phyloP scores from a whole-genome alignment of 148 eudicot genomes.

The Rhododendron ferrugineum region DNA sequence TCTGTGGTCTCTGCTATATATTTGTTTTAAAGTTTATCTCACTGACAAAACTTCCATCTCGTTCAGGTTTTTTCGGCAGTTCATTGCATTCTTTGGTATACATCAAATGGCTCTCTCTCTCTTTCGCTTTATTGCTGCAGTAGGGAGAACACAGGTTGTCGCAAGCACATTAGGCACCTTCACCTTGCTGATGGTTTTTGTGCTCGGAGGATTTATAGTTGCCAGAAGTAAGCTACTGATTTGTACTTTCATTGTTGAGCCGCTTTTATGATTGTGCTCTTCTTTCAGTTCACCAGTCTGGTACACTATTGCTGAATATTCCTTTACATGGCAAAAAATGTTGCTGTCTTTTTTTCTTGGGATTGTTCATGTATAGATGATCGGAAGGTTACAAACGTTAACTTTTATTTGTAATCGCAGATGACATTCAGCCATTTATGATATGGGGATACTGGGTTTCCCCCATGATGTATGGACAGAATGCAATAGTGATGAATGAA shows the following conservation, averaged over 20 bases:
- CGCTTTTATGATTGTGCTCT: background rate
- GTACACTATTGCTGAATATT: background rate
- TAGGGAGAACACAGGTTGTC: slow-evolving; percentile 55
- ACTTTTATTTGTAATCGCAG: slow-evolving; percentile 21
- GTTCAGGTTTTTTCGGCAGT: slow-evolving; percentile 59
- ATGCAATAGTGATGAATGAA: slow-evolving; percentile 66
- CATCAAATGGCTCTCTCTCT: slow-evolving; percentile 67
- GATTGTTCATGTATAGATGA: background rate
- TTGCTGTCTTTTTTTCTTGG: background rate
- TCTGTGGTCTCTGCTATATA: background rate
- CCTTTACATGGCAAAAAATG: background rate
- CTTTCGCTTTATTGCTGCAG: slow-evolving; percentile 56
- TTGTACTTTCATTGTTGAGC: background rate
- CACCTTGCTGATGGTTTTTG: slow-evolving; percentile 37
- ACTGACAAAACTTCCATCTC: background rate
- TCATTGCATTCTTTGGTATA: slow-evolving; percentile 51
- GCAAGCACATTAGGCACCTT: slow-evolving; percentile 40
- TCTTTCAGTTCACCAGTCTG: background rate
- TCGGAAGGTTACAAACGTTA: background rate
- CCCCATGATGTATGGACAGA: slow-evolving; percentile 80
- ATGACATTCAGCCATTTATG: slow-evolving; percentile 59
- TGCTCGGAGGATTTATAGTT: slow-evolving; percentile 68
- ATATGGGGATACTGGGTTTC: slow-evolving; percentile 67
- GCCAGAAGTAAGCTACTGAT: slow-evolving; percentile 40
- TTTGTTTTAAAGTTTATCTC: background rate